Conservation (phyloP, 345 rosid species). For the Nasturtium officinale region DNA sequence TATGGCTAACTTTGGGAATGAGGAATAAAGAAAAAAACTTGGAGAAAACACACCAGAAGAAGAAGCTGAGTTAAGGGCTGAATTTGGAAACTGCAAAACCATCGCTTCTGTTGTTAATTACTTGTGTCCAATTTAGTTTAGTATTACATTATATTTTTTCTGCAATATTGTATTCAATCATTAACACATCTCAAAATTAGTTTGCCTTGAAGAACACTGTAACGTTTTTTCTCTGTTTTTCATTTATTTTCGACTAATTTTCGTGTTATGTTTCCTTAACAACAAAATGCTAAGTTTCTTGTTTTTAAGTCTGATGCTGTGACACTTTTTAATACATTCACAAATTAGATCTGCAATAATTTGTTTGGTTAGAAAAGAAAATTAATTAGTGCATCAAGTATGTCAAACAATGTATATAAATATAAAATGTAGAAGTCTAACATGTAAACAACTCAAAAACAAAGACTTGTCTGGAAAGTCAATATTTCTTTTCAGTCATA, state of each 20-base stretch:
- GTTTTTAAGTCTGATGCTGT: not conserved
- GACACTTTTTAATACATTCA: not conserved
- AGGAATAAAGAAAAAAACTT: not conserved
- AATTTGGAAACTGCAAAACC: not conserved
- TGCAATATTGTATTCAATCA: not conserved
- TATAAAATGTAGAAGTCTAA: not conserved
- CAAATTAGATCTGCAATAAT: not conserved
- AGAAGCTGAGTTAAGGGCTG: constrained; percentile 12
- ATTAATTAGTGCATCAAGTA: not conserved
- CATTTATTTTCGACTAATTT: not conserved
- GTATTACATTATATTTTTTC: not conserved
- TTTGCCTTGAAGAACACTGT: not conserved
- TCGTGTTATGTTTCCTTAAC: not conserved
- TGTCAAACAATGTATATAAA: not conserved
- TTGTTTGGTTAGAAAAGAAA: not conserved
- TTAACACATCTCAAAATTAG: not conserved
- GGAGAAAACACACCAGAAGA: constrained; percentile 26
- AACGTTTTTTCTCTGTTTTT: not conserved
- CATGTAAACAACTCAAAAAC: not conserved
- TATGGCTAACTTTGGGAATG: not conserved
- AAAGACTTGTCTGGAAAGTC: not conserved
- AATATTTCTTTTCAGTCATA: not conserved
- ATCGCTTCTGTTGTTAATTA: not conserved
- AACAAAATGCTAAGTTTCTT: not conserved
- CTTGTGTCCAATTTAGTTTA: not conserved